Evolutionary conservation across 768 basidiomycete genomes (phyloP), one percentile per base, ranked within the genome.

Genomic region (Leccinum fibrillosum): DNA sequence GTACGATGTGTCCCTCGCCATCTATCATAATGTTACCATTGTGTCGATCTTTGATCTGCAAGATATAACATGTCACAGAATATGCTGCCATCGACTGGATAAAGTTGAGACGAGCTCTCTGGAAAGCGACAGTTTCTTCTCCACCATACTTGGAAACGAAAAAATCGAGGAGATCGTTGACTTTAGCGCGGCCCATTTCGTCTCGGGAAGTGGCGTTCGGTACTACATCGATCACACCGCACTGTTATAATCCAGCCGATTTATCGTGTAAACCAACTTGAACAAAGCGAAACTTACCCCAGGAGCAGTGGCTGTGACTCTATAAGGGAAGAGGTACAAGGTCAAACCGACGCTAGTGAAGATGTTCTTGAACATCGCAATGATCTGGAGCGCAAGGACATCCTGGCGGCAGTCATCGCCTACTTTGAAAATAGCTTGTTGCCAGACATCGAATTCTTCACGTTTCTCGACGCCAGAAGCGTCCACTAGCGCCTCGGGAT

Each of bases 21-120:
- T 98, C 97, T 59, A 99, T 95, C 96, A 99, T 98, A 70, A 99
- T 98, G 71, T 99, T 99, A 28, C 97, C 97, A 68, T 99, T 99
- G 72, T 99, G 97, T 39, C 97, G 78, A 70, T 99, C 97, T 76
- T 99, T 99, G 77, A 99, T 95, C 73, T 99, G 97, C 47, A 98
- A 75, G 63, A 99, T 94, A 72, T 97, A 98, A 72, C 96, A 98
- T 8, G 94, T 93, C 25, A 98, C 89, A 32, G 96, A 98, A 73
- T 99, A 99, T 10, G 94, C 97, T 0, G 97, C 96, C 97, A 98
- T 99, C 2, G 94, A 96, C 70, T 97, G 95, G 57, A 99, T 92
- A 70, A 99, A 99, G 74, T 98, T 97, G 61, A 90, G 79, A 17
- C 94, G 87, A 47, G 97, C 97, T 61, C 84, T 82, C 71, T 98